Conservation (phyloP, 169 alveolate genomes). For the Plasmodium vinckei region DNA sequence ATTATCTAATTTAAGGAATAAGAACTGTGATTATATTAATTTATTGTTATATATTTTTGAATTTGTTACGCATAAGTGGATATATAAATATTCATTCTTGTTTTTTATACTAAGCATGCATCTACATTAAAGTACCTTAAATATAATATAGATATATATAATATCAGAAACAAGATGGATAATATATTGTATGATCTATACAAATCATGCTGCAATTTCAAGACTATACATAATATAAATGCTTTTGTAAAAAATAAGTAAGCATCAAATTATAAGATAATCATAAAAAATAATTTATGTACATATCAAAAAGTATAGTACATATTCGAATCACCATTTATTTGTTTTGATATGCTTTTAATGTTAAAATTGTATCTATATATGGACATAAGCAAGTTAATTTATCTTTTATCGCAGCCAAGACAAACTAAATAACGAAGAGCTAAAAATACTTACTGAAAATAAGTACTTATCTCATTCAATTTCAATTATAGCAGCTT, state of each 20-base stretch:
- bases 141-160: too few relatives aligned
- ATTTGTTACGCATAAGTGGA: too few relatives aligned
- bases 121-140: too few relatives aligned
- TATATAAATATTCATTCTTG: too few relatives aligned
- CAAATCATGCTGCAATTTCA: constrained; percentile 16
- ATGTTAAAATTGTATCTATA: too few relatives aligned
- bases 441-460: constrained; percentile 35
- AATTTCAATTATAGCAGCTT: constrained; percentile 37
- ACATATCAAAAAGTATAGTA: neutral
- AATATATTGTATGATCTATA: constrained; percentile 23
- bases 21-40: too few relatives aligned
- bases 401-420: constrained; percentile 18
- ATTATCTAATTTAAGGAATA: too few relatives aligned
- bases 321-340: too few relatives aligned
- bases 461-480: constrained; percentile 48
- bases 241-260: constrained; percentile 41
- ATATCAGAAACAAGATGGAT: constrained; percentile 7
- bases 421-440: constrained; percentile 50
- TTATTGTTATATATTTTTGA: too few relatives aligned
- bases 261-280: constrained; percentile 1
- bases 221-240: constrained; percentile 51
- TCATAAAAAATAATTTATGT: neutral
- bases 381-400: too few relatives aligned
- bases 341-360: too few relatives aligned
- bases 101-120: too few relatives aligned